Evolutionary conservation across 2,329 filamentous ascomycete genomes (phyloP).

Genomic region (Stagonosporopsis chrysanthemi): DNA sequence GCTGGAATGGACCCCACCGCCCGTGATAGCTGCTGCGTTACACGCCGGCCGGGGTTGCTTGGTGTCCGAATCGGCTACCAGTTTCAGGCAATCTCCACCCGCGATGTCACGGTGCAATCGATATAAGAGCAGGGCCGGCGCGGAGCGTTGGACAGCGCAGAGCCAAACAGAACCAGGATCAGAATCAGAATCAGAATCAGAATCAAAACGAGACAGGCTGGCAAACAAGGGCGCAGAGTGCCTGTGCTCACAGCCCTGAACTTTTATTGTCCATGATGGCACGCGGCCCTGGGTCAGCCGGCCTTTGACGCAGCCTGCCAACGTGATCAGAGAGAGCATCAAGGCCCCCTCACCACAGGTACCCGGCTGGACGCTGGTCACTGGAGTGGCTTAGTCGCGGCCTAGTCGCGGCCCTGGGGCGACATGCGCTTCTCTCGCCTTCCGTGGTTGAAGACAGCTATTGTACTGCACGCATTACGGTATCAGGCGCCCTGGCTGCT

Average conservation of each 20-base stretch:
- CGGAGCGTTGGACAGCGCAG: background rate
- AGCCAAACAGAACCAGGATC: too few species aligned
- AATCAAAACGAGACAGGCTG: background rate
- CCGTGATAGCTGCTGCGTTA: constrained; percentile 12
- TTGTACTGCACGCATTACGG: constrained; percentile 3
- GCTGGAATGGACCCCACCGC: constrained; percentile 37
- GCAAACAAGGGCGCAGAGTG: background rate
- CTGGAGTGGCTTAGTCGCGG: constrained; percentile 17
- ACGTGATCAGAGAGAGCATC: constrained; percentile 26
- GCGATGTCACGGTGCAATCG: constrained; percentile 15
- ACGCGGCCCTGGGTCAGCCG: constrained; percentile 17
- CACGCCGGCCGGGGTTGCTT: constrained; percentile 31
- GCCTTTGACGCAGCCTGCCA: constrained; percentile 20
- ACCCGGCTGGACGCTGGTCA: constrained; percentile 16
- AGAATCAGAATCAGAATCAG: background rate
- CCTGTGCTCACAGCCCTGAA: background rate
- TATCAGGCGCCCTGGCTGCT: constrained; percentile 14
- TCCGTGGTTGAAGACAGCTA: background rate
- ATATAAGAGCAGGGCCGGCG: background rate
- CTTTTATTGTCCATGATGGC: background rate
- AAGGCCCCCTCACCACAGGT: constrained; percentile 23
- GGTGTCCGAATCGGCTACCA: constrained; percentile 12
- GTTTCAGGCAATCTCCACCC: constrained; percentile 18
- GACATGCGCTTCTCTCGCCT: constrained; percentile 22
- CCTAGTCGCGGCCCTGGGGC: constrained; percentile 13